Evolutionary conservation across 495 filamentous ascomycete species (phyloP), one percentile per base, ranked within the genome.

Genomic region (Penicillium tannophilum): DNA sequence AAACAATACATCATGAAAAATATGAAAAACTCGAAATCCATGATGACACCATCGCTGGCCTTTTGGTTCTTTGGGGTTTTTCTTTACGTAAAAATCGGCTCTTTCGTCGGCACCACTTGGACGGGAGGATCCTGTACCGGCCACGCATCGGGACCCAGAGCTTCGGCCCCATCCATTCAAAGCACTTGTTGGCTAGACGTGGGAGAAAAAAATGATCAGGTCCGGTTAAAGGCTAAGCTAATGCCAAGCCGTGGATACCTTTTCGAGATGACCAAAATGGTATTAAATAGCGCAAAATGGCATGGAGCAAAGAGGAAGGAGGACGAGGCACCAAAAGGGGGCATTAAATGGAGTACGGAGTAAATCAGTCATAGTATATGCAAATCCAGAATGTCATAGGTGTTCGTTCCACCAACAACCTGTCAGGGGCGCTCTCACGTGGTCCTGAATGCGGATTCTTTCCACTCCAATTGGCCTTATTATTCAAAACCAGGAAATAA

Each of bases 61-160:
- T 43, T 43, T 36, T 46, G 39, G 28, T 43, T 53, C 20, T 36
- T 28, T 14, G 23, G 11, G 20, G 12, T 9, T 63, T 65, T 67
- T 16, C 63, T 70, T 73, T 73, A 73, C 70, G 70, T 73, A 73
- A 73, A 70, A 73, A 69, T 68, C 65, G 62, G 65, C 60, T 52
- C 31, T 41, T 49, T 39, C n/a, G 59, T 64, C 63, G 66, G 66
- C 63, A 48, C 46, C 60, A 47, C 45, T 28, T 56, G 52, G 47
- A 59, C 59, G 63, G 63, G 63, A 61, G 61, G 60, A 63, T 66
- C 61, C 61, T 68, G 45, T 28, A 48, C 42, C 60, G 62, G 55
- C 53, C 53, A 46, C 58, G 33, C 28, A 41, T 66, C 63, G 55
- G 60, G 57, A 55, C 57, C 59, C 54, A 64, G 58, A 10, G 14